Evolutionary conservation across 2,329 filamentous ascomycete species (phyloP).

Genomic region (Colletotrichum orbiculare): DNA sequence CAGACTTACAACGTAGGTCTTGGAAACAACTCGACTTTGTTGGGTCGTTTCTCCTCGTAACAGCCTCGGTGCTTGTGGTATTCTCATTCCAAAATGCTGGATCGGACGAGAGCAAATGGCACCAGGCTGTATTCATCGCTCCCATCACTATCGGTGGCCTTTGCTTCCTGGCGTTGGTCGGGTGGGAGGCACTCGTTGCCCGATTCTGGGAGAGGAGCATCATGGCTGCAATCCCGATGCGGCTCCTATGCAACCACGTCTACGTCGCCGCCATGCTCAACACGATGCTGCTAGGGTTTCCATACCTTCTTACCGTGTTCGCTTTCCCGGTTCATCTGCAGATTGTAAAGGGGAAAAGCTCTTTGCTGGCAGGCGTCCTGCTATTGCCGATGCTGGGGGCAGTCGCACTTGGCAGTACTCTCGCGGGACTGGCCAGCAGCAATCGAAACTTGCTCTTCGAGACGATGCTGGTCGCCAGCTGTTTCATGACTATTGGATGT

Average conservation of each 20-base stretch:
- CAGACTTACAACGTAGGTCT: constrained; percentile 49
- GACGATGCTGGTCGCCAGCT: constrained; percentile 54
- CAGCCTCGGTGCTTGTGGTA: constrained; percentile 64
- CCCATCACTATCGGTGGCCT: constrained; percentile 52
- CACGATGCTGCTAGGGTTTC: constrained; percentile 61
- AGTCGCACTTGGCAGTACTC: constrained; percentile 56
- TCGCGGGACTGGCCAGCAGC: constrained; percentile 55
- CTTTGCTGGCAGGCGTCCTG: constrained; percentile 61
- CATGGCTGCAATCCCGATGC: constrained; percentile 59
- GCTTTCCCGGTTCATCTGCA: constrained; percentile 62
- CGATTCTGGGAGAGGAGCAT: constrained; percentile 45
- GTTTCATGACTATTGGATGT: constrained; percentile 58
- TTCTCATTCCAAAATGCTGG: constrained; percentile 68
- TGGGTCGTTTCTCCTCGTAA: constrained; percentile 64
- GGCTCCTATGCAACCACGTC: constrained; percentile 58
- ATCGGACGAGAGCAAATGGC: constrained; percentile 53
- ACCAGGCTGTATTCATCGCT: constrained; percentile 52
- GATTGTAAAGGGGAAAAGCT: constrained; percentile 58
- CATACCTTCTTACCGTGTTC: constrained; percentile 61
- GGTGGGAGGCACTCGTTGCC: constrained; percentile 52
- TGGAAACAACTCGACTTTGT: constrained; percentile 65
- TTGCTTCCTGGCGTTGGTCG: constrained; percentile 50
- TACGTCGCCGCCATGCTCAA: constrained; percentile 56
- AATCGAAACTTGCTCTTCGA: constrained; percentile 55
- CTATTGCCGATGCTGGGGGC: constrained; percentile 64